phyloP scores from a whole-genome alignment of 2,329 filamentous ascomycete species.

The Xylariaceae sp. region DNA sequence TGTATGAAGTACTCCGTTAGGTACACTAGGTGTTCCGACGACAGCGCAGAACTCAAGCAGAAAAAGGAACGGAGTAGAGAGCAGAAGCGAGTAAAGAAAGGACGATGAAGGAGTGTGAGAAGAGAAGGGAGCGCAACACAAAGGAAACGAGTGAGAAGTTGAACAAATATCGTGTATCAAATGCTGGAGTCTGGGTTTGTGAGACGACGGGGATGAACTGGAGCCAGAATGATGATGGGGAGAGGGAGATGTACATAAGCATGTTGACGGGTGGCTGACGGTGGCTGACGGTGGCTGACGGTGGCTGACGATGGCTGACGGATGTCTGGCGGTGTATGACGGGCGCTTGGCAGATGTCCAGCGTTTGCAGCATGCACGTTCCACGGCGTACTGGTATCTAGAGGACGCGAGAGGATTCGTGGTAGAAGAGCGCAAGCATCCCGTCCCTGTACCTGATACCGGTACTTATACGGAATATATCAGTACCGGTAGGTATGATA shows the following conservation, averaged over 20 bases:
- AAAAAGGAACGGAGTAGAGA: background rate
- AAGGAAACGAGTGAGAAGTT: background rate
- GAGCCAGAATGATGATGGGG: background rate
- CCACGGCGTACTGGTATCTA: no score
- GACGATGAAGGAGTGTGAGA: background rate
- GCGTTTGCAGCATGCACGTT: background rate
- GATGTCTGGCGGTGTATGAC: no score
- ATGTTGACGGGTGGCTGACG: background rate
- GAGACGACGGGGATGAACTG: background rate
- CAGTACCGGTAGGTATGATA: no score
- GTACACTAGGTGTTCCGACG: background rate
- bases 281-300: background rate
- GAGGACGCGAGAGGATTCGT: no score
- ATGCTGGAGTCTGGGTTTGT: background rate
- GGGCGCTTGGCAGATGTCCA: slow-evolving; percentile 3
- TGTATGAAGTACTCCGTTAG: slow-evolving; percentile 1
- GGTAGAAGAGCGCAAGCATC: no score
- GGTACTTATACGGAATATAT: no score
- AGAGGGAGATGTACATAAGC: background rate
- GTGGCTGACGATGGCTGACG: no score
- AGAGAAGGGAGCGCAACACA: background rate
- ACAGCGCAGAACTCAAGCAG: background rate
- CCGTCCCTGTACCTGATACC: no score
- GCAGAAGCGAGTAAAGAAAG: slow-evolving; percentile 2
- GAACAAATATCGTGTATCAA: background rate